Base-by-base conservation (phyloP, 805 yeast species). In the Myxozyma geophila region DNA sequence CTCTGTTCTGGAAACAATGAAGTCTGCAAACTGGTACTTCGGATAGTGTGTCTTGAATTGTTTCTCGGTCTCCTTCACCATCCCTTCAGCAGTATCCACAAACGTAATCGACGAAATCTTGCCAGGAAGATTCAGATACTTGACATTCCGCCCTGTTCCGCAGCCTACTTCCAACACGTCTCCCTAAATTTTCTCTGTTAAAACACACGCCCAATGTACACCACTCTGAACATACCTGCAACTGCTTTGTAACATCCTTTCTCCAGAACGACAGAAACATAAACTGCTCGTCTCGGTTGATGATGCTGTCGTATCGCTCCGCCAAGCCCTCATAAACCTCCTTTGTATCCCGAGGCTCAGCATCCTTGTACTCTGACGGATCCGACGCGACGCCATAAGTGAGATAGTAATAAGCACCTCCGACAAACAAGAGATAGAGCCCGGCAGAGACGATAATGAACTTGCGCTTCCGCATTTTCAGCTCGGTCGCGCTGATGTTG, bases 161-260 rank as follows among this genome's bases (percentile, higher is more conserved):
- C 96, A 90, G 0, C 98, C 88, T 10, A 93, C 95, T 75, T 95
- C 99, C 61, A 95, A 78, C 1, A 92, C 97, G 73, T 95, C 97
- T 23, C 99, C 99, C 80, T 78, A 55, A 87, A 83, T 66, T 88
- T 89, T 52, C 89, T 75, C 89, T 95, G 87, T 36, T 17, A 36
- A 48, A n/a, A 12, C 15, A 43, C 6, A 2, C n/a, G n/a, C n/a
- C 7, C n/a, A 12, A 15, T 39, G 3, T 7, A n/a, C 43, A 43
- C 17, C 28, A n/a, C 8, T 46, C 23, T 23, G 28, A 7, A n/a
- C 59, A 7, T 48, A 64, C 67, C 63, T 46, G 46, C 39, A 64
- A 46, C 35, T 71, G 66, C 81, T 79, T 81, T 75, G 47, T 78
- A 70, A 51, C 81, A 77, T 69, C 78, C 71, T 59, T 72, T 75